Evolutionary conservation across 257 asterid genomes (phyloP).

Genomic region (Nicotiana tomentosiformis): DNA sequence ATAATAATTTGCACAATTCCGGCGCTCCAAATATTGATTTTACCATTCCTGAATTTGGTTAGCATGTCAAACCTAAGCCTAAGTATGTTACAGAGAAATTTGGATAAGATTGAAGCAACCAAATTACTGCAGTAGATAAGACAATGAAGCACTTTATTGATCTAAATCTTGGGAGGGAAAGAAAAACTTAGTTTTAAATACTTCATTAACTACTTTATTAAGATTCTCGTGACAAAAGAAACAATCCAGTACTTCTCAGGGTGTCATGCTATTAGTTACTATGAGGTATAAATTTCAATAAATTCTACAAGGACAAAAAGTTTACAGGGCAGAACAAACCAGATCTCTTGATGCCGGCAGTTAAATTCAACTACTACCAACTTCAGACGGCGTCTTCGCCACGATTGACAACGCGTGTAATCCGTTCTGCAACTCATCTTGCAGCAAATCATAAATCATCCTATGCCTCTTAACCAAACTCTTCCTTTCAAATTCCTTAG

Average conservation of each 20-base stretch:
- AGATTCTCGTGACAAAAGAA: background rate
- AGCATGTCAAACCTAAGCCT: background rate
- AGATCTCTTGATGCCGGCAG: conserved; percentile 15
- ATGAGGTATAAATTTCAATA: background rate
- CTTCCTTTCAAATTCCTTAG: conserved; percentile 73
- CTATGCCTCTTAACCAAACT: conserved; percentile 94
- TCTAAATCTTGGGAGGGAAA: background rate
- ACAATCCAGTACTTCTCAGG: background rate
- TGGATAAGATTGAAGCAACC: background rate
- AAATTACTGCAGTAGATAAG: background rate
- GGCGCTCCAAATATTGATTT: background rate
- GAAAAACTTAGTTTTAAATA: background rate
- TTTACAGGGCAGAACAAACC: background rate
- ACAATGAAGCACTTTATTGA: background rate
- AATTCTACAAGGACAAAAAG: background rate
- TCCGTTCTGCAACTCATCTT: conserved; percentile 73
- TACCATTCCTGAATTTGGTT: background rate
- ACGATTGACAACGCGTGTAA: conserved; percentile 69
- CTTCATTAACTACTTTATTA: background rate
- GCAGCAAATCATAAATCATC: conserved; percentile 61
- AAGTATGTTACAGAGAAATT: background rate
- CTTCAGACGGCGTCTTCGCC: conserved; percentile 76
- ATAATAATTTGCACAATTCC: background rate
- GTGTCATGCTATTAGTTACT: background rate
- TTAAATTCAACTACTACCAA: conserved; percentile 19